Evolutionary conservation across 345 rosid genomes (phyloP).

Genomic region (Salix purpurea): DNA sequence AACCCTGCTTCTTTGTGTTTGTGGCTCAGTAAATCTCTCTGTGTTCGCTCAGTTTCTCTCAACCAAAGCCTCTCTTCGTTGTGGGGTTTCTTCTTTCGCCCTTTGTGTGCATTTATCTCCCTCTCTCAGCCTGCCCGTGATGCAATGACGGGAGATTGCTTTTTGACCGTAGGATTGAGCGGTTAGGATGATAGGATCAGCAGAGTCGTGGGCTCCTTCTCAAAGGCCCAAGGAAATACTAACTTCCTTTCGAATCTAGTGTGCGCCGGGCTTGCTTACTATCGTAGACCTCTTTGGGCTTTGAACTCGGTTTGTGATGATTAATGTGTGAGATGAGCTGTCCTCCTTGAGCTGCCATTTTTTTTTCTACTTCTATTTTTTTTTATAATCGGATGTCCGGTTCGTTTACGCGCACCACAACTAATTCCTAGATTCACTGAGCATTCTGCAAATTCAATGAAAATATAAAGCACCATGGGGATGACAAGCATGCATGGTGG

Average conservation of each 20-base stretch:
- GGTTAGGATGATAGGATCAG: neutral
- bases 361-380: too few species aligned
- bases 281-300: neutral
- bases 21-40: neutral
- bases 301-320: neutral
- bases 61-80: neutral
- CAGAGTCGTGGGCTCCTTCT: neutral
- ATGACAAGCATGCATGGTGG: too few species aligned
- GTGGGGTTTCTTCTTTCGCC: neutral
- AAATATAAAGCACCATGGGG: too few species aligned
- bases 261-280: neutral
- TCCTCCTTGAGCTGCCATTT: neutral
- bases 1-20: neutral
- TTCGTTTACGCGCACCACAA: too few species aligned
- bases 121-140: neutral
- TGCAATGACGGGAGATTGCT: slow-evolving; percentile 8
- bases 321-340: too few species aligned
- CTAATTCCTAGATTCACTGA: too few species aligned
- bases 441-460: too few species aligned
- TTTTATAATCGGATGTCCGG: too few species aligned
- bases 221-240: neutral
- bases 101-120: neutral
- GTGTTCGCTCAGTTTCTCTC: neutral
- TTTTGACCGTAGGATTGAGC: neutral
- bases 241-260: neutral